Evolutionary conservation across 352 stramenopile species (phyloP), one percentile per base, ranked within the genome.

Genomic region (Phytopythium helicoides): DNA sequence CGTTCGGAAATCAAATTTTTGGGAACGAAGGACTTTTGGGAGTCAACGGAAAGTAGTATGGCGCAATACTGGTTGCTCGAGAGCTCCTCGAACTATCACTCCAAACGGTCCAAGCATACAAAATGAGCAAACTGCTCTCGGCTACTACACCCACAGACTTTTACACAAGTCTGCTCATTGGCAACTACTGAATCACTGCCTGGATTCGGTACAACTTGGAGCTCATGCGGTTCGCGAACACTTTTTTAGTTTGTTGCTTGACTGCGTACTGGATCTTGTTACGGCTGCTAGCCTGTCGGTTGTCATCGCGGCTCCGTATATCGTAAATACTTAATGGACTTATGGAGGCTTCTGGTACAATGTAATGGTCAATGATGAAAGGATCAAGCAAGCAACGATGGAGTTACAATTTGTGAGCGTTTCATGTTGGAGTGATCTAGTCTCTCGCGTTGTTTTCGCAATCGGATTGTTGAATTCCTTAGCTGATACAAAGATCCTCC

Each of bases 381-480:
- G 68, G 60, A 41, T 61, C 33, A 40, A 62, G 18, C 52, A 49
- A 22, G 46, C 46, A 0, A 22, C 58, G 4, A 68, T 68, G 47
- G 61, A 71, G 35, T 58, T 67, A 19, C 64, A 71, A 39, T 47
- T 77, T n/a, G 45, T 73, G 11, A 26, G 71, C 14, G 52, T 71
- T 0, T 42, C 52, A 1, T 71, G 64, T 11, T 73, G 64, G 64
- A 45, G 28, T 5, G 64, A 77, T 33, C 37, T 73, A 8, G 33
- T 39, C 0, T 57, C 51, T 25, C 54, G 64, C 16, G n/a, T 59
- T 0, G 22, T 73, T 1, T 71, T 77, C 33, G 23, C 54, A 0
- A 1, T 60, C 3, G 55, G 54, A 11, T 37, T 54, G 0, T 23
- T 62, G 0, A 16, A 9, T 7, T 52, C 53, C 3, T 21, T 66